Percentiles rank a stretch among this genome's conserved stretches.
phyloP scores from a whole-genome alignment of 805 yeast genomes.

The Geotrichum ghanense region DNA sequence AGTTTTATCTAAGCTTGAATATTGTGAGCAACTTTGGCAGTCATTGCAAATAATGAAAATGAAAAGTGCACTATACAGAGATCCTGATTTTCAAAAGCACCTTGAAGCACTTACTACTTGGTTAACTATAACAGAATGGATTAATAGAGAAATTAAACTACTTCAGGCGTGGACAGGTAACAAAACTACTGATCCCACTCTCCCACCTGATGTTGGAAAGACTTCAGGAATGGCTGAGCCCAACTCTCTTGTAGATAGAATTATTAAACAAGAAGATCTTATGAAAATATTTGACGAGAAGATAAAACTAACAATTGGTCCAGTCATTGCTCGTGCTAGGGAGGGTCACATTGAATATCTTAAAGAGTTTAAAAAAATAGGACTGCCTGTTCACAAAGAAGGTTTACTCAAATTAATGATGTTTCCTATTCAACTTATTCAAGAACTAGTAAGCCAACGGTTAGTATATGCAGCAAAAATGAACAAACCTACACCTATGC shows the following conservation, averaged over 20 bases:
- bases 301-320: constrained; percentile 56
- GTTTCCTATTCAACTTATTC: constrained; percentile 71
- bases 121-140: constrained; percentile 62
- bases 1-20: constrained; percentile 49
- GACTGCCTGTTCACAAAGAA: constrained; percentile 62
- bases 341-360: constrained; percentile 52
- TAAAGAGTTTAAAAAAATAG: constrained; percentile 50
- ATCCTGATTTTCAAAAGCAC: constrained; percentile 50
- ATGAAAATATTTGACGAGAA: constrained; percentile 52
- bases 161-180: constrained; percentile 77
- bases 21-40: constrained; percentile 68
- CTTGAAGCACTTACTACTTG: constrained; percentile 76
- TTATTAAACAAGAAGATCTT: constrained; percentile 52
- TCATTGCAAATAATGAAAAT: constrained; percentile 63
- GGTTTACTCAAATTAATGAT: constrained; percentile 45
- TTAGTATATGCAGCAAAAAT: constrained; percentile 67
- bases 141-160: constrained; percentile 49
- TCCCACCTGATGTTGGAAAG: constrained; percentile 20
- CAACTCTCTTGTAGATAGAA: constrained; percentile 62
- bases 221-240: constrained; percentile 7
- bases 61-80: constrained; percentile 62
- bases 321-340: constrained; percentile 75
- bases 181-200: constrained; percentile 56
- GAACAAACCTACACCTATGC: constrained; percentile 82
- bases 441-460: constrained; percentile 65